Base-by-base conservation (phyloP, 2,329 filamentous ascomycete species). In the Bipolaris bicolor region DNA sequence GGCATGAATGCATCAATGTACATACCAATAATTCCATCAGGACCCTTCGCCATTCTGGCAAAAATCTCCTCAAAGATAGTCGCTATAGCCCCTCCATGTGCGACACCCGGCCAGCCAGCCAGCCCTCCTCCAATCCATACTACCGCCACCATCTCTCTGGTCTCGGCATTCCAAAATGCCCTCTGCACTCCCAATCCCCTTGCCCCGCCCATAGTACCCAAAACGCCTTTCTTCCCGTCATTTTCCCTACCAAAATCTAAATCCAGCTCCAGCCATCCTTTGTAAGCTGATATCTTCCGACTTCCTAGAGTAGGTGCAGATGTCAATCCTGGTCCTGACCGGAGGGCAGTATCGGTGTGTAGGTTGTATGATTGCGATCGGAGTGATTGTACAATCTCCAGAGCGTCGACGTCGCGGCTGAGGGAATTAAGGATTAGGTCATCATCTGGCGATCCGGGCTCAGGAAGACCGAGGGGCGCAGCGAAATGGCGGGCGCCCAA, bases 21-120 rank as follows among this genome's bases (percentile, higher is more conserved):
- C 65, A 24, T 68, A 75, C 73, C 71, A 29, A 76, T 53, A 37
- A 61, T 46, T 0, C 61, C 65, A 44, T 66, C 62, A 0, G 40
- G 87, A 80, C 68, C 86, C 83, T 63, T 88, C 76, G 66, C 84
- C 82, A 85, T 87, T 41, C 88, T 81, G n/a, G 86, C 86, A 60
- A 91, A 80, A 49, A 83, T 84, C 78, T 92, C 90, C 72, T 90
- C 85, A 36, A 92, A 76, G 3, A 90, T 74, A 0, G 87, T 91
- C 7, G 87, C 88, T 47, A 90, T 81, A 6, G 83, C 80, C 13
- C 90, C 90, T 53, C 90, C 90, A 77, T 94, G 90, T 49, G 87
- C 86, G 39, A 90, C 80, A 11, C 84, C 83, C 1, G 90, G 90
- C 88, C 89, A 93, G 3, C 90, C 90, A 46, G 83, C 80, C 18